phyloP scores from a whole-genome alignment of 1,284 basidiomycete genomes.

The Sporisorium scitamineum region DNA sequence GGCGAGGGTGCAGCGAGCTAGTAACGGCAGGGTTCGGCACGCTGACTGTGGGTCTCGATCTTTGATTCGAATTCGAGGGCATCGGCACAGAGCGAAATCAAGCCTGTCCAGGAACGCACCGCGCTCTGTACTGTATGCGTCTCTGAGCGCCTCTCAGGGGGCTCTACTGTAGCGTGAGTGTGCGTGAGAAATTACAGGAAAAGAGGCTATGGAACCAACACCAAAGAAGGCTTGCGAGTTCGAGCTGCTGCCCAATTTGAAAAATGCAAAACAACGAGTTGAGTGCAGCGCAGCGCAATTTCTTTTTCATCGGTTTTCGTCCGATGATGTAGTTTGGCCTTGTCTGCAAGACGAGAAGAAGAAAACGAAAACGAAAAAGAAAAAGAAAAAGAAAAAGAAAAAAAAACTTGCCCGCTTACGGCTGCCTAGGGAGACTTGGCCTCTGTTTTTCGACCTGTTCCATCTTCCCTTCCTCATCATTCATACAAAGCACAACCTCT shows the following conservation, averaged over 20 bases:
- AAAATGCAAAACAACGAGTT: background rate
- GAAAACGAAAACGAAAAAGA: background rate
- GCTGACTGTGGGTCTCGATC: slow-evolving; percentile 5
- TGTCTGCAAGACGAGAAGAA: slow-evolving; percentile 10
- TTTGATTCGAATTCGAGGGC: background rate
- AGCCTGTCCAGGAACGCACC: background rate
- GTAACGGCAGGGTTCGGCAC: background rate
- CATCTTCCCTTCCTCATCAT: slow-evolving; percentile 1
- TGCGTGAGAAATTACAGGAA: background rate
- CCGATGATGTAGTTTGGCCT: slow-evolving; percentile 1
- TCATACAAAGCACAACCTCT: background rate
- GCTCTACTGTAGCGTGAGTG: no score
- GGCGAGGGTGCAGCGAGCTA: no score
- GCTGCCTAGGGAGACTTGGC: background rate
- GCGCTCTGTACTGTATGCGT: background rate
- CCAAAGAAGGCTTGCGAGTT: background rate
- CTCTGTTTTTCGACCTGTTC: background rate
- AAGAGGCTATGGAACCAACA: background rate
- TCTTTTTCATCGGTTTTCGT: background rate
- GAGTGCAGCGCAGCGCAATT: slow-evolving; percentile 4
- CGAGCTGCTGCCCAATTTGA: background rate
- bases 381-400: slow-evolving; percentile 15
- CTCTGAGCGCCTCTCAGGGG: background rate
- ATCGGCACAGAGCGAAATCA: background rate
- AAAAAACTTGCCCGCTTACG: slow-evolving; percentile 6